Percentiles rank a stretch among this genome's conserved stretches.
These are phyloP conservation scores for Populus euphratica DNA, from an alignment of 345 rosid species.

Conservation along the genomic window DNA sequence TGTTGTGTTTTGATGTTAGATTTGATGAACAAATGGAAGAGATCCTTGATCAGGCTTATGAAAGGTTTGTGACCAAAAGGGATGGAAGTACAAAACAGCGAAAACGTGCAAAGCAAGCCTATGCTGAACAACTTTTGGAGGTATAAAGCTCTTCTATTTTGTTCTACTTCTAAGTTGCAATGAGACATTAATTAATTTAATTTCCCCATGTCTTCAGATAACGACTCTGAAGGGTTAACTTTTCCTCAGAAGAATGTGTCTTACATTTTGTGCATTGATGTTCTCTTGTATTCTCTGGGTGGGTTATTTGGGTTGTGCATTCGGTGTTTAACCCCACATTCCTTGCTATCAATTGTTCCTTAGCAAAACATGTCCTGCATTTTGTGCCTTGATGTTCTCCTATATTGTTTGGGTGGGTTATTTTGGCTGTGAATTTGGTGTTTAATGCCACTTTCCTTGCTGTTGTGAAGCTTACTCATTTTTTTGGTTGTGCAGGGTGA, in stretches of 20 bases:
- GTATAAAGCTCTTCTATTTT: slow-evolving; percentile 25
- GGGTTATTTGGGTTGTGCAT: neutral
- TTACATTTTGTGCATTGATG: neutral
- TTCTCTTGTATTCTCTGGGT: neutral
- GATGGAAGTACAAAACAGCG: slow-evolving; percentile 78
- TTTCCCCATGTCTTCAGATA: neutral
- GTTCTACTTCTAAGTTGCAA: neutral
- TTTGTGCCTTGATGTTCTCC: neutral
- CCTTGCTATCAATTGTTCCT: neutral
- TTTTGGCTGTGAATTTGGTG: neutral
- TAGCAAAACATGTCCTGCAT: neutral
- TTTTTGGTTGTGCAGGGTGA: slow-evolving; percentile 45
- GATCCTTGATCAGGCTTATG: slow-evolving; percentile 71
- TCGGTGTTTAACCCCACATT: no score
- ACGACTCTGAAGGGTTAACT: neutral
- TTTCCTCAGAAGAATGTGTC: neutral
- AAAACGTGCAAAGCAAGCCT: slow-evolving; percentile 70
- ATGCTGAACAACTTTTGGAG: slow-evolving; percentile 60
- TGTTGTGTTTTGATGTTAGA: slow-evolving; percentile 37
- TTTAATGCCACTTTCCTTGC: neutral
- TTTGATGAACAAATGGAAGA: slow-evolving; percentile 76
- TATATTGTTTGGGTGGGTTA: neutral
- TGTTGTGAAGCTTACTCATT: neutral
- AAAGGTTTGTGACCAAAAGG: slow-evolving; percentile 53
- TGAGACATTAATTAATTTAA: neutral